These are phyloP conservation scores for Scytalidium sp. DNA, from an alignment of 2,329 filamentous ascomycete genomes.

Conservation along the genomic window DNA sequence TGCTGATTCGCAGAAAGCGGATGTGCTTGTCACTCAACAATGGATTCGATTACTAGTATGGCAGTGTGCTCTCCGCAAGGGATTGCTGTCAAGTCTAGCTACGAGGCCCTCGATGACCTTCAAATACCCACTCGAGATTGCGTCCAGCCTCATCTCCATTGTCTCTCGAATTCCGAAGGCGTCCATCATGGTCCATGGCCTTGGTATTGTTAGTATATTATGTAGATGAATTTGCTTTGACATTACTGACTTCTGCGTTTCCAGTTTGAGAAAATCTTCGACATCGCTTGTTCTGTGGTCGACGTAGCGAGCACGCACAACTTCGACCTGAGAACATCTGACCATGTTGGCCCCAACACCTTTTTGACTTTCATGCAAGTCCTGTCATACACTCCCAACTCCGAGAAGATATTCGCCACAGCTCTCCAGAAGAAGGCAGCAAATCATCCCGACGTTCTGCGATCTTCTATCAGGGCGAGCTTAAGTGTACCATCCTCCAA, in stretches of 20 bases:
- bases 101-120: constrained; percentile 56
- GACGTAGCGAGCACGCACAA: constrained; percentile 33
- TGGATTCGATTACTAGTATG: constrained; percentile 18
- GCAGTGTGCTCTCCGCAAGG: constrained; percentile 25
- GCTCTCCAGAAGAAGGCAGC: constrained; percentile 35
- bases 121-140: constrained; percentile 58
- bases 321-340: constrained; percentile 16
- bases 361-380: constrained; percentile 38
- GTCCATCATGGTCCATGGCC: constrained; percentile 37
- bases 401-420: constrained; percentile 35
- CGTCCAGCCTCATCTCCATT: constrained; percentile 41
- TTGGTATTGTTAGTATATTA: constrained; percentile 33
- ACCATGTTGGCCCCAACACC: constrained; percentile 13
- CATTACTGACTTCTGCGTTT: background rate
- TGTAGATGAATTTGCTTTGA: too few species aligned
- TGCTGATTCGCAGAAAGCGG: constrained; percentile 44
- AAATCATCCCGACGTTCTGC: constrained; percentile 23
- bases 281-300: constrained; percentile 35
- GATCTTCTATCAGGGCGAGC: background rate
- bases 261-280: constrained; percentile 38
- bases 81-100: constrained; percentile 55
- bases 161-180: constrained; percentile 26
- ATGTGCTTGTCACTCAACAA: constrained; percentile 15
- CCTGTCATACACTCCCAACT: constrained; percentile 36
- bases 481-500: too few species aligned